Evolutionary conservation across 306 rosid species (phyloP), one percentile per base, ranked within the genome.

Genomic region (Chamaecrista fasciculata): DNA sequence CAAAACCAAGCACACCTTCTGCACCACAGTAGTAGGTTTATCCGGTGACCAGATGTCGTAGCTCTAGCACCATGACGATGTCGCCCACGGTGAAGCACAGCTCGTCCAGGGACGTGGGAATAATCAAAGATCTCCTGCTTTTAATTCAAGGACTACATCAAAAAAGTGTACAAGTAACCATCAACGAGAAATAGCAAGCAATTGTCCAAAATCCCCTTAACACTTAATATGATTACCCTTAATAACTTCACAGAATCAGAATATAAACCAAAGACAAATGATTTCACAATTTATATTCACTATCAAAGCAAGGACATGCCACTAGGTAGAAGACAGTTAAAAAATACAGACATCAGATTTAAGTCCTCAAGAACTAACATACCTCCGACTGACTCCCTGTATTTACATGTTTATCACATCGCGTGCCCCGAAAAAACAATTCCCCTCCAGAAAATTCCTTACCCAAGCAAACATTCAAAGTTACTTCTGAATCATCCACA

Each of bases 401-500:
- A 66, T 85, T 86, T 64, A 91, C 91, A 75, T 95, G 99, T 50
- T 89, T 85, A 66, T 95, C 97, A 67, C 99, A 95, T 52, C 97
- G 90, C 70, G 84, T 86, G 50, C 99, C 99, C 29, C 99, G 89
- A 67, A 91, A 91, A 77, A 85, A 95, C 78, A 95, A 74, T 62
- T 86, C 90, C 48, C 99, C 99, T 28, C 95, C 99, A 55, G 94
- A 61, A 81, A 91, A 91, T 64, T 87, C 82, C 62, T 76, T 87
- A 25, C 97, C 97, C 85, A 94, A 76, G 84, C 97, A 94, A 79
- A 94, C 76, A 66, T 95, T 95, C 89, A 95, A 80, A 62, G 92
- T 87, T 64, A 95, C 95, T 89, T 95, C 99, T 0, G 99, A 63
- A 46, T 95, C 99, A 73, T 91, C 99, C 53, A 95, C 96, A 67